Conservation (phyloP, 305 asterid species). For the Striga hermonthica region DNA sequence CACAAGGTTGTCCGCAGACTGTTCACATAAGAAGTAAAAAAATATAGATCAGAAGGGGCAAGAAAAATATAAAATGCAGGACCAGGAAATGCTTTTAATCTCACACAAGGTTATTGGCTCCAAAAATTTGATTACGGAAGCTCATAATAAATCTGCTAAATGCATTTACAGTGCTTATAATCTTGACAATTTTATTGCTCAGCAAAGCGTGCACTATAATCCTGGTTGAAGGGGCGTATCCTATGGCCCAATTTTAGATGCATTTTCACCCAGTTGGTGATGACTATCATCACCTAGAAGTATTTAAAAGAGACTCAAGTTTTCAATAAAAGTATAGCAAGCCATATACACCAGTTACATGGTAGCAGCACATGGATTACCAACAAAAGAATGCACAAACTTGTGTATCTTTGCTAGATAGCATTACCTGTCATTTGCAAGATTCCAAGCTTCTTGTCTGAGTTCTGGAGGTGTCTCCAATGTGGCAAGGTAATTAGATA, state of each 20-base stretch:
- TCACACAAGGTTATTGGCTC: no score
- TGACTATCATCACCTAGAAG: slow-evolving; percentile 27
- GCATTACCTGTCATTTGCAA: slow-evolving; percentile 82
- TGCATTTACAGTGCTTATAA: no score
- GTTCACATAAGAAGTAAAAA: slow-evolving; percentile 30
- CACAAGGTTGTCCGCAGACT: slow-evolving; percentile 93
- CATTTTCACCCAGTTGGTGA: slow-evolving; percentile 8
- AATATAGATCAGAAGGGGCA: slow-evolving; percentile 8
- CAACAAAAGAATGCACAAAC: not conserved
- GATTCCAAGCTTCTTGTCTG: slow-evolving; percentile 94
- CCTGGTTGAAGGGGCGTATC: no score
- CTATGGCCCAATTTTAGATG: not conserved
- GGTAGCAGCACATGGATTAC: not conserved
- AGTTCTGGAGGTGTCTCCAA: slow-evolving; percentile 69
- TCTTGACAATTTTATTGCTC: no score
- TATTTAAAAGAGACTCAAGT: not conserved
- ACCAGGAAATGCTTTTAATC: no score
- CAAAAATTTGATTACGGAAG: no score
- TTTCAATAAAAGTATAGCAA: not conserved
- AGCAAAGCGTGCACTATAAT: no score
- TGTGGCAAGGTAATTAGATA: slow-evolving; percentile 80
- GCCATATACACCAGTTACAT: not conserved
- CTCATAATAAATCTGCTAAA: no score
- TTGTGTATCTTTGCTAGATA: slow-evolving; percentile 6
- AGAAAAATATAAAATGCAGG: not conserved